Conservation (phyloP, 1,284 basidiomycete genomes). For the Melampsora americana region DNA sequence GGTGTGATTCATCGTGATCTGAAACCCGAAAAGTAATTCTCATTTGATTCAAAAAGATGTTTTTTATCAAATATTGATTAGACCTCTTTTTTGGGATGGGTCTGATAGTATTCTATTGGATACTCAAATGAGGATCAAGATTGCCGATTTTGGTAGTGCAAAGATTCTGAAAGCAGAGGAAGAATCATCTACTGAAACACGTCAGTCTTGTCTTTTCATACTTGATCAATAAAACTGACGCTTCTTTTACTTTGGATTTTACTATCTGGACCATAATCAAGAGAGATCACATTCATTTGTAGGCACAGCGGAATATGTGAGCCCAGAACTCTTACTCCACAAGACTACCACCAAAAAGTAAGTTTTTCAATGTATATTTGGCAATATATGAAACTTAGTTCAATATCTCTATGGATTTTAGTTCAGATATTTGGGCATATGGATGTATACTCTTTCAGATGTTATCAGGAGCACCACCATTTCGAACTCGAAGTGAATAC, state of each 20-base stretch:
- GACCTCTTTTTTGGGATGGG: slow-evolving; percentile 50
- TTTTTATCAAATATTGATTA: no score
- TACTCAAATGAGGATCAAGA: slow-evolving; percentile 77
- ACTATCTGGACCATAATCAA: background rate
- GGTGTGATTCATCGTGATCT: slow-evolving; percentile 89
- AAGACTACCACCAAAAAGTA: slow-evolving; percentile 33
- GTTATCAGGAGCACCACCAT: slow-evolving; percentile 14
- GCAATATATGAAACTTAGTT: no score
- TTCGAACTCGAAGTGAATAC: slow-evolving; percentile 29
- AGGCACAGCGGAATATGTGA: slow-evolving; percentile 49
- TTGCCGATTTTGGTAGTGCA: slow-evolving; percentile 96
- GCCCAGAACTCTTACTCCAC: slow-evolving; percentile 47
- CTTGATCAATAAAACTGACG: background rate
- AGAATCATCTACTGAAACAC: slow-evolving; percentile 47
- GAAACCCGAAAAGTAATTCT: slow-evolving; percentile 75
- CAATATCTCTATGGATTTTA: no score
- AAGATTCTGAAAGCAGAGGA: slow-evolving; percentile 68
- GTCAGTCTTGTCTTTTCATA: background rate
- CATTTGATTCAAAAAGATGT: no score
- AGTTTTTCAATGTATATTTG: no score
- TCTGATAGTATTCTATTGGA: slow-evolving; percentile 71
- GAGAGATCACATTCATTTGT: slow-evolving; percentile 34
- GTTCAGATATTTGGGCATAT: slow-evolving; percentile 38
- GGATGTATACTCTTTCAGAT: slow-evolving; percentile 33
- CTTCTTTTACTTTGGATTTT: background rate